These are phyloP conservation scores for Hypsizygus marmoreus DNA, from an alignment of 768 basidiomycete genomes.

Conservation along the genomic window DNA sequence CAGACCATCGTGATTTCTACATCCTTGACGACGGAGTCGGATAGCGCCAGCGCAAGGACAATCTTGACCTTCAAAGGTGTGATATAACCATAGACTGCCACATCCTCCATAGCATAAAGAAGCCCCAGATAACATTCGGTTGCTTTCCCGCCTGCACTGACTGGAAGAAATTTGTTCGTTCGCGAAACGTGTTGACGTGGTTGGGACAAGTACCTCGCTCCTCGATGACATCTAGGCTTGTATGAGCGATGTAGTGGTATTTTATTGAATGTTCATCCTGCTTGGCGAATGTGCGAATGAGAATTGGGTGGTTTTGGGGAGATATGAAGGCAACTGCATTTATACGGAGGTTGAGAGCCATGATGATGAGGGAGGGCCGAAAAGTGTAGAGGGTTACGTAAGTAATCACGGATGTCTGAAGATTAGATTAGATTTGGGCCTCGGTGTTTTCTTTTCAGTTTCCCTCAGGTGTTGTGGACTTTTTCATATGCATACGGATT, in stretches of 20 bases:
- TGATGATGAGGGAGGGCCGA: no score
- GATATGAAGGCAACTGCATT: conserved; percentile 88
- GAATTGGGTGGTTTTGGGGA: conserved; percentile 78
- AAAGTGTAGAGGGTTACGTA: no score
- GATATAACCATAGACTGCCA: conserved; percentile 90
- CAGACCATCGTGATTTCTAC: conserved; percentile 75
- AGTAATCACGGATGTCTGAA: no score
- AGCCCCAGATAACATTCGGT: conserved; percentile 84
- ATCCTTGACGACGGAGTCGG: conserved; percentile 82
- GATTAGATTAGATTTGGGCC: conserved; percentile 5
- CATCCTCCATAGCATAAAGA: conserved; percentile 89
- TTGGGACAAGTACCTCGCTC: conserved; percentile 69
- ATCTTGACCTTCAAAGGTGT: conserved; percentile 89
- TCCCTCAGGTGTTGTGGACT: no score
- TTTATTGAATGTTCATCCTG: conserved; percentile 62
- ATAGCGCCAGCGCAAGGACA: conserved; percentile 74
- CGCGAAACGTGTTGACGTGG: conserved; percentile 8
- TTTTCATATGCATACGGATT: no score
- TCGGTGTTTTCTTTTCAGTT: neutral
- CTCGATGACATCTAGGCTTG: conserved; percentile 87
- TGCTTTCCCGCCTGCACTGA: conserved; percentile 56
- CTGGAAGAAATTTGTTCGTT: conserved; percentile 24
- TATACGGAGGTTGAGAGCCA: conserved; percentile 70
- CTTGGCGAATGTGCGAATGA: conserved; percentile 71
- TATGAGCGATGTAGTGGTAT: conserved; percentile 92